Conservation (phyloP, 805 yeast genomes). For the Candida sithepensis region DNA sequence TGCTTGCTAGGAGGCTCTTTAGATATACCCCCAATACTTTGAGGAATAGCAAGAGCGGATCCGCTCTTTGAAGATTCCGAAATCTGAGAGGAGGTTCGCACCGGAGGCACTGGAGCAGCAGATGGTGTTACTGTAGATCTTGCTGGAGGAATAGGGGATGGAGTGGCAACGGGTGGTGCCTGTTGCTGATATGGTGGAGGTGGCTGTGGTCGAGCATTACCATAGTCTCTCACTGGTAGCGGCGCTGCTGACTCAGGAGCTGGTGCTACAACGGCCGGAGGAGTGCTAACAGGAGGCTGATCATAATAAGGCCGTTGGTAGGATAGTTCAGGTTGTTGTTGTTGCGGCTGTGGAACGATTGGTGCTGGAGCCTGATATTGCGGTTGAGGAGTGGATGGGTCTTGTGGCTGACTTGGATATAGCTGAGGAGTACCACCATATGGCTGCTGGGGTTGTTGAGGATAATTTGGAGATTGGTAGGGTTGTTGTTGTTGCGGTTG, state of each 20-base stretch:
- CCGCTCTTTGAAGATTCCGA: neutral
- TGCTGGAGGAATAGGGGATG: neutral
- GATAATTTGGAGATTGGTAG: neutral
- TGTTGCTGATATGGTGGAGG: conserved; percentile 1
- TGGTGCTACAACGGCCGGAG: neutral
- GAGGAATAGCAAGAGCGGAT: conserved; percentile 11
- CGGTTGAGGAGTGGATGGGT: conserved; percentile 2
- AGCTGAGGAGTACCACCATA: neutral
- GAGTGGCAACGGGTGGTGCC: neutral
- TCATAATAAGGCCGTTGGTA: neutral
- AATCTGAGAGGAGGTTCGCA: neutral
- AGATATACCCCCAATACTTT: conserved; percentile 1
- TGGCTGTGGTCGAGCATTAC: neutral
- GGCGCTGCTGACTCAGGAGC: neutral
- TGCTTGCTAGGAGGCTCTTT: conserved; percentile 12
- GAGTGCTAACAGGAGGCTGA: neutral
- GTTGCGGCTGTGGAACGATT: conserved; percentile 1
- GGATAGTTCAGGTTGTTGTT: conserved; percentile 1
- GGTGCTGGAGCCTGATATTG: neutral
- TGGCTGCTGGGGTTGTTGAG: neutral
- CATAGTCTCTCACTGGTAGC: neutral
- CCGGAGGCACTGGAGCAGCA: neutral
- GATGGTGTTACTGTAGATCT: neutral
- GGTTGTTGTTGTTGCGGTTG: conserved; percentile 5
- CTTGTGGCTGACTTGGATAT: conserved; percentile 4